Base-by-base conservation (phyloP, 75 land plant species). In the Pseudotsuga menziesii region DNA sequence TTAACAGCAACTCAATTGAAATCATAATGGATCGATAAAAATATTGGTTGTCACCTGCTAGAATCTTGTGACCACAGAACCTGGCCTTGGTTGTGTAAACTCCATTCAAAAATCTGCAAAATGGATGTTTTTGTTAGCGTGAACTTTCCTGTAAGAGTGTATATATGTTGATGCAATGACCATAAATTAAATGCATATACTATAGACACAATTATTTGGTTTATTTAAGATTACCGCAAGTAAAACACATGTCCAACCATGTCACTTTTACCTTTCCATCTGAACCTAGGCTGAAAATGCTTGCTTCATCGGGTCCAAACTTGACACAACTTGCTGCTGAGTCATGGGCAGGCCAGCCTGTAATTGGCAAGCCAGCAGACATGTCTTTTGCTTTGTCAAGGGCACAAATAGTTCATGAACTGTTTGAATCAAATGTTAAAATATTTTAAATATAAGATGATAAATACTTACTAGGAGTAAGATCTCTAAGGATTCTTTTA, bases 321-420 rank as follows among this genome's bases (percentile, higher is more conserved):
- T 84, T 87, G 27, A 96, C 82, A 73, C 91, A 94, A 72, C 87
- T 85, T 55, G 94, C 91, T 35, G 98, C 92, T 80, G 98, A 87
- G 86, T 96, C 97, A 85, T 96, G 98, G 25, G 98, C 98, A 58
- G 98, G 98, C 98, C 98, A 96, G 23, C 98, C 98, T 25, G 98
- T 96, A 60, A 96, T 91, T 88, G 96, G 98, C 17, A 94, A 87
- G 54, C 93, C 85, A 52, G 91, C 94, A 79, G 91, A 86, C 94
- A 92, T 90, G 75, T 96, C 98, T 96, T 84, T 74, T 19, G 35
- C 2, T 57, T 56, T 69, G 75, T 87, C 61, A 82, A 81, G 85
- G 54, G 54, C 54, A 48, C 54, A 9, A 48, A 48, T 48, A 9
- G 54, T 48, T 9, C 54, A 11, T 48, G 54, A 48, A 11, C 11